Conservation (phyloP, 23 red algal genomes). For the Cyanidium caldarium region DNA sequence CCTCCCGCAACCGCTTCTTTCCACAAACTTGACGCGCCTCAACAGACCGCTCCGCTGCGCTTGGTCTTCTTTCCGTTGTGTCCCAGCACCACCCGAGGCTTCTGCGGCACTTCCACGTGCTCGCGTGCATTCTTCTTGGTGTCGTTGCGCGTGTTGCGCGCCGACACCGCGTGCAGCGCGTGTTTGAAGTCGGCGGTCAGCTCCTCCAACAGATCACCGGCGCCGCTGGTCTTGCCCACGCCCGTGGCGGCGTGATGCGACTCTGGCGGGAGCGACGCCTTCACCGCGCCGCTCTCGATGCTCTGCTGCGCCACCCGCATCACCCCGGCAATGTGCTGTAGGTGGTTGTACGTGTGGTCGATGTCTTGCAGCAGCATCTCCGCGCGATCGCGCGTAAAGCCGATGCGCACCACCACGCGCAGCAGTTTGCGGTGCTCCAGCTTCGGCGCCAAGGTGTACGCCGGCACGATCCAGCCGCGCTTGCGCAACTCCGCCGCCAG, state of each 20-base stretch:
- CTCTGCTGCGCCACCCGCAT: not conserved
- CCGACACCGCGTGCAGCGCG: no score
- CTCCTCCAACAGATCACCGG: no score
- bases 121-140: not conserved
- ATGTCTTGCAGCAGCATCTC: conserved; percentile 20
- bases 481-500: conserved; percentile 2
- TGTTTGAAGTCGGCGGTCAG: no score
- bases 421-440: conserved; percentile 17
- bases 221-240: not conserved
- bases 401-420: conserved; percentile 14
- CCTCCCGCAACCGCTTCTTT: no score
- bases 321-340: not conserved
- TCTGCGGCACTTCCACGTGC: not conserved
- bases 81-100: not conserved
- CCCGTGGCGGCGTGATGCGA: not conserved
- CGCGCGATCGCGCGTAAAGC: conserved; percentile 12
- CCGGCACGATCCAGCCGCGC: conserved; percentile 18
- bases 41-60: not conserved
- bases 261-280: not conserved
- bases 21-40: no score
- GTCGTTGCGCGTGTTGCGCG: no score
- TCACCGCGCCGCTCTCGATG: not conserved
- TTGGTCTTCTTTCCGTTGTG: not conserved
- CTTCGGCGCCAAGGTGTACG: conserved; percentile 12
- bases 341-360: not conserved